Percentiles rank a stretch among this genome's conserved stretches.
Conservation (phyloP, 202 grass and related monocot species). For the Eragrostis tef region DNA sequence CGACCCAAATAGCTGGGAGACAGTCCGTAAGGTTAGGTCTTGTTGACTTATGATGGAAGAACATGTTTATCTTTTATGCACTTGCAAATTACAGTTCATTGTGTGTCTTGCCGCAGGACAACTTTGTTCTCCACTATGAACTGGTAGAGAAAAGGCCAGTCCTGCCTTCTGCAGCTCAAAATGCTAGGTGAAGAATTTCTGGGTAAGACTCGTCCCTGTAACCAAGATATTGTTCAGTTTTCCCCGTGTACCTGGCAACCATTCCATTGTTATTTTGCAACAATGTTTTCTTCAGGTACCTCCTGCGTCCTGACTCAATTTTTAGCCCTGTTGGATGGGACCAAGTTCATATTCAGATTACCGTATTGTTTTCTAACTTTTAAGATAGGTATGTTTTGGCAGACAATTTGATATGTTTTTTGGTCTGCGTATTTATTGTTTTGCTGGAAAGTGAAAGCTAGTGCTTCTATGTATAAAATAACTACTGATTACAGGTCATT, state of each 20-base stretch:
- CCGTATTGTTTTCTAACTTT: conserved; percentile 20
- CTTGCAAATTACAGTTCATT: conserved; percentile 26
- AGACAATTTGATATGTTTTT: neutral
- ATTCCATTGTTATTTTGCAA: conserved; percentile 39
- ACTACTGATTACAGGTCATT: conserved; percentile 1
- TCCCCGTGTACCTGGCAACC: conserved; percentile 1
- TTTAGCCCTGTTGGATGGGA: conserved; percentile 33
- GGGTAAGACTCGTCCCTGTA: conserved; percentile 32
- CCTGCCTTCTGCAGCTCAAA: conserved; percentile 52
- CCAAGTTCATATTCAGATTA: conserved; percentile 19
- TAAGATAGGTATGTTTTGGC: conserved; percentile 7
- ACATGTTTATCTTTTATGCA: conserved; percentile 15
- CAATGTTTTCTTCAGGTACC: conserved; percentile 41
- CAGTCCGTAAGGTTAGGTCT: conserved; percentile 64
- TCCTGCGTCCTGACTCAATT: conserved; percentile 46
- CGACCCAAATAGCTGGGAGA: conserved; percentile 69
- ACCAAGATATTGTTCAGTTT: neutral
- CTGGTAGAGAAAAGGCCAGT: conserved; percentile 67
- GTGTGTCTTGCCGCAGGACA: conserved; percentile 56
- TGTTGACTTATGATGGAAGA: neutral
- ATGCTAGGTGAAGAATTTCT: conserved; percentile 45
- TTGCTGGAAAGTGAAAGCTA: conserved; percentile 2
- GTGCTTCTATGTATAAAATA: neutral
- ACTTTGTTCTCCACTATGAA: conserved; percentile 75
- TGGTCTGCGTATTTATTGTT: neutral